A percentile compares a stretch with the other conserved stretches of the same genome.
These are phyloP conservation scores for Helicocarpus griseus DNA, from an alignment of 2,329 filamentous ascomycete species.

Conservation along the genomic window DNA sequence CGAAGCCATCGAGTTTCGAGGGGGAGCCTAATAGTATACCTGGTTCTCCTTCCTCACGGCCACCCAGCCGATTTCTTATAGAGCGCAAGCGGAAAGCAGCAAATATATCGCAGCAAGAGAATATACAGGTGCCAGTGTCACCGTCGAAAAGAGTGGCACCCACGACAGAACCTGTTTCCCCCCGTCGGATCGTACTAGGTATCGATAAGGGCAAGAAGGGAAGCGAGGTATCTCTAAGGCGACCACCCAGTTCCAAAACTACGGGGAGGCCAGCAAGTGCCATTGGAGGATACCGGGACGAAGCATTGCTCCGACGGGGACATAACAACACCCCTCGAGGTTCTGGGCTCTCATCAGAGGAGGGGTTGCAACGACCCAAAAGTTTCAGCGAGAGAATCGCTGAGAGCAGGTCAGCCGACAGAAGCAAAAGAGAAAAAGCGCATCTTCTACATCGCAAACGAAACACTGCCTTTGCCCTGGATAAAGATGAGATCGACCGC, in stretches of 20 bases:
- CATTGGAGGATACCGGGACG: slow-evolving; percentile 18
- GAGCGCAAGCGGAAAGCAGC: slow-evolving; percentile 14
- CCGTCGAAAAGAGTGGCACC: slow-evolving; percentile 45
- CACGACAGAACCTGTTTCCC: slow-evolving; percentile 55
- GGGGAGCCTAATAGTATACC: slow-evolving; percentile 16
- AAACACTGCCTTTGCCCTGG: slow-evolving; percentile 34
- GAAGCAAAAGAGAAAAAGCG: slow-evolving; percentile 27
- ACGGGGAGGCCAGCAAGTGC: slow-evolving; percentile 23
- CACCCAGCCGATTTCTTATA: slow-evolving; percentile 12
- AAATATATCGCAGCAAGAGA: slow-evolving; percentile 16
- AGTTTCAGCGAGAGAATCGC: slow-evolving; percentile 81
- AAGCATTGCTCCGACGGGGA: slow-evolving; percentile 15
- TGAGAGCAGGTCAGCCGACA: slow-evolving; percentile 46
- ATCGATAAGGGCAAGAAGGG: slow-evolving; percentile 82
- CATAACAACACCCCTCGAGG: slow-evolving; percentile 12
- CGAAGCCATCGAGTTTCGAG: slow-evolving; percentile 20
- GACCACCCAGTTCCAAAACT: slow-evolving; percentile 39
- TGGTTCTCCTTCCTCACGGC: slow-evolving; percentile 14
- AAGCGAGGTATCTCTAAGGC: slow-evolving; percentile 73
- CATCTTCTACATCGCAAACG: slow-evolving; percentile 30
- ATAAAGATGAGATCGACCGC: slow-evolving; percentile 34
- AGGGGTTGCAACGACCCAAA: slow-evolving; percentile 31
- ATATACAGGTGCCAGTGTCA: slow-evolving; percentile 69
- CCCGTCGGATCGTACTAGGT: slow-evolving; percentile 68
- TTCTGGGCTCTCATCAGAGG: slow-evolving; percentile 11